These are phyloP conservation scores for Aspergillus carbonarius DNA, from an alignment of 2,329 filamentous ascomycete genomes.

Conservation along the genomic window DNA sequence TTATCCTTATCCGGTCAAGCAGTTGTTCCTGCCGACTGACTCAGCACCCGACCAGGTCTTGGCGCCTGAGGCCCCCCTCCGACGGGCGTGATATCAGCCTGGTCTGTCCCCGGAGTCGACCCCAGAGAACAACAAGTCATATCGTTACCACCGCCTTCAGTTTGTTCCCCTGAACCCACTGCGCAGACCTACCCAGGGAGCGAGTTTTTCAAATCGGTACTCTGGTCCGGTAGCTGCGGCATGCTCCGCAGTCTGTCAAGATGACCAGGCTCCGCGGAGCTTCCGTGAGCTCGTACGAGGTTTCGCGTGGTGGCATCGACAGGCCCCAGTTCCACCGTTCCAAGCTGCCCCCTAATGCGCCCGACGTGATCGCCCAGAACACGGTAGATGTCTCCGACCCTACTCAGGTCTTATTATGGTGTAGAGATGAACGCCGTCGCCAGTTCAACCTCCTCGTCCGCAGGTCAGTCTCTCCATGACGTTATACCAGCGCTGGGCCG, in stretches of 20 bases:
- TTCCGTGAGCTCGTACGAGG: conserved; percentile 34
- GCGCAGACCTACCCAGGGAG: not conserved
- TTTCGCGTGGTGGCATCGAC: conserved; percentile 28
- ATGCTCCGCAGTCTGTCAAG: conserved; percentile 29
- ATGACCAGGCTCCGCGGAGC: conserved; percentile 47
- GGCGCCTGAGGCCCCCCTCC: not conserved
- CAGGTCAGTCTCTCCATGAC: conserved; percentile 50
- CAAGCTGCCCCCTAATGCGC: conserved; percentile 42
- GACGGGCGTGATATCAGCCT: not conserved
- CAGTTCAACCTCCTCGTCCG: conserved; percentile 63
- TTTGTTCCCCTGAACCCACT: not conserved
- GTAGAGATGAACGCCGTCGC: conserved; percentile 41
- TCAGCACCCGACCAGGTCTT: not conserved
- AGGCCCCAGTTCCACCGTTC: conserved; percentile 33
- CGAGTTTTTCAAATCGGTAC: not conserved
- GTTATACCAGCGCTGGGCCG: conserved; percentile 1
- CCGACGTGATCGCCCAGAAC: conserved; percentile 40
- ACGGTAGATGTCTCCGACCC: conserved; percentile 42
- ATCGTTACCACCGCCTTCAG: not conserved
- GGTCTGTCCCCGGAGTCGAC: not conserved
- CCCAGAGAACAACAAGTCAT: not conserved
- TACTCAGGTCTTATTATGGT: conserved; percentile 37
- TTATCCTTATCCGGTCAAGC: no score
- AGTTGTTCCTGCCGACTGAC: not conserved
- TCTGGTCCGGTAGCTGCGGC: conserved; percentile 14